Evolutionary conservation across 179 eudicot genomes (phyloP).

Genomic region (Actinidia chinensis): DNA sequence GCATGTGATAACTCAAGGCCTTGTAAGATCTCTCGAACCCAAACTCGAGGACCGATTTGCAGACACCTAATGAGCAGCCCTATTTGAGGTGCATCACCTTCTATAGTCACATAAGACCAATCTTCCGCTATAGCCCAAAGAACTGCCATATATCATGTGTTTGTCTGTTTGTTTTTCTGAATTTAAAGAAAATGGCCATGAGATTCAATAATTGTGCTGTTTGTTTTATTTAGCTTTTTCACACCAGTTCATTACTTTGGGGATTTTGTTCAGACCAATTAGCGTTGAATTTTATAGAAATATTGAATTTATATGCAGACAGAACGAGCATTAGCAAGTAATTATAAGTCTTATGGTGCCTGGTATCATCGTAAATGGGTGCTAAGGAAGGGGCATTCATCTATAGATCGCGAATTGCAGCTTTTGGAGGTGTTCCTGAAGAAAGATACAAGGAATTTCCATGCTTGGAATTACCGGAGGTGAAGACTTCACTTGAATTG

Average conservation of each 20-base stretch:
- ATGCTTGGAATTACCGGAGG: conserved; percentile 96
- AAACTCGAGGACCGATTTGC: too few species aligned
- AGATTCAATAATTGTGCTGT: background rate
- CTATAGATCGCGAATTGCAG: conserved; percentile 69
- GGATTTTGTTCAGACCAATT: background rate
- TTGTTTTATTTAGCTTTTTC: background rate
- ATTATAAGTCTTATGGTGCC: conserved; percentile 90
- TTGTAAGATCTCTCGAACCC: too few species aligned
- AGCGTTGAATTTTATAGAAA: background rate
- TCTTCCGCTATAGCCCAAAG: too few species aligned
- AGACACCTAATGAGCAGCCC: too few species aligned
- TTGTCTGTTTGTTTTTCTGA: background rate
- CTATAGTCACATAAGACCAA: too few species aligned
- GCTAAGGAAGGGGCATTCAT: conserved; percentile 73
- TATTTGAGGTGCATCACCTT: too few species aligned
- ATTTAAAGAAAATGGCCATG: background rate
- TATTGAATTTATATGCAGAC: conserved; percentile 45
- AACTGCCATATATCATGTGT: too few species aligned
- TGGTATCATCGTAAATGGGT: conserved; percentile 99
- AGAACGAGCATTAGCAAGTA: conserved; percentile 70
- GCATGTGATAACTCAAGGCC: too few species aligned
- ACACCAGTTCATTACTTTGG: background rate
- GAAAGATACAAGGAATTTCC: conserved; percentile 80
- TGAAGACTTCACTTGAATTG: conserved; percentile 23
- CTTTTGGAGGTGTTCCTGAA: conserved; percentile 70